Evolutionary conservation across 208 protist species (phyloP), one percentile per base, ranked within the genome.

Genomic region (Leishmania martiniquensis): DNA sequence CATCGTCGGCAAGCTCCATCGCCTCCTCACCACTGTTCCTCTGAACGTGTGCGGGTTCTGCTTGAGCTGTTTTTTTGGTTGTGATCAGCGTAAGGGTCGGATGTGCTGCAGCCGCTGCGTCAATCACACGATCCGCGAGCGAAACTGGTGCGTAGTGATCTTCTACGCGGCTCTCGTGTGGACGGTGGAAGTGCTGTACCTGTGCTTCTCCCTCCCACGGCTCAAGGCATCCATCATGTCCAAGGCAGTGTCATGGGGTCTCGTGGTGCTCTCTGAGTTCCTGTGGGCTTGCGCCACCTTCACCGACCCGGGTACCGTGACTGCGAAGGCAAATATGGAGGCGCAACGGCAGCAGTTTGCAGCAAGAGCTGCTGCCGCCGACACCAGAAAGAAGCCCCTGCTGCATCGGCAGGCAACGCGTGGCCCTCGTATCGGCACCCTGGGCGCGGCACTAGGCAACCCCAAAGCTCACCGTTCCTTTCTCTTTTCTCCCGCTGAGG

Each of bases 101-200:
- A 57, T 59, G 42, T 72, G 68, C 47, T 94, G 87, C 76, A 77
- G 74, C 12, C 77, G 78, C 37, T 91, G 81, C 74, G 47, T 68
- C 20, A 75, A 89, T 3, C 77, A 91, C 78, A 83, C 82, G 13
- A 72, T 92, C 13, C 57, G 79, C 42, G 85, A 94, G 65, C 88
- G 92, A 29, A 92, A 98, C 77, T 94, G 89, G 80, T 83, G 91
- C 63, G 94, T 98, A 80, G 89, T 96, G 44, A 65, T 88, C n/a
- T 94, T 96, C 55, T 98, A 98, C 80, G 75, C 95, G 70, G 74
- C 85, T 0, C 84, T 98, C 5, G 93, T 97, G n/a, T 93, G 89
- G 86, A 85, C 89, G 52, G 91, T 92, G 69, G 93, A 98, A 74
- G 75, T 87, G 29, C 60, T 97, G 4, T 98, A 97, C 82, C 78